Conservation (phyloP, 768 basidiomycete species). For the Tricholoma sp. region DNA sequence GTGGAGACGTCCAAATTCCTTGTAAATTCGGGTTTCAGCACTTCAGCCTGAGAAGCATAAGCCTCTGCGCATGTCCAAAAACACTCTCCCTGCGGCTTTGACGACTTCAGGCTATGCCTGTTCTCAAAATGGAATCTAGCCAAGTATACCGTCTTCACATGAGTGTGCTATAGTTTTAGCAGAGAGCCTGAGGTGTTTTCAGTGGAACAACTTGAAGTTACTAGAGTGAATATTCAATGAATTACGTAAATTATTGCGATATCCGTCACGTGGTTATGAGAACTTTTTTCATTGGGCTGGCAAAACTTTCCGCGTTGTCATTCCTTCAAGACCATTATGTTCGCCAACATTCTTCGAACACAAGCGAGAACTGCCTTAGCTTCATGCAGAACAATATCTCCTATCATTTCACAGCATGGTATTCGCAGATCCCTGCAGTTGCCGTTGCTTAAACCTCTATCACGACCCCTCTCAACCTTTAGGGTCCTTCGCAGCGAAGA, state of each 20-base stretch:
- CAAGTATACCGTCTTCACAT: no score
- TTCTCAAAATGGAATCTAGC: no score
- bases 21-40: no score
- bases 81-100: no score
- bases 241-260: background rate
- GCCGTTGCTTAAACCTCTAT: background rate
- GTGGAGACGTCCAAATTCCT: no score
- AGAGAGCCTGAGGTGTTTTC: no score
- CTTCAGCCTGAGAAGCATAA: no score
- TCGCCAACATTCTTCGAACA: slow-evolving; percentile 30
- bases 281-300: background rate
- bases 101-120: no score
- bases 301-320: background rate
- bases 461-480: slow-evolving; percentile 18
- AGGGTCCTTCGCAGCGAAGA: slow-evolving; percentile 1
- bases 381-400: slow-evolving; percentile 14
- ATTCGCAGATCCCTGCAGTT: background rate
- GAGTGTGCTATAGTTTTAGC: no score
- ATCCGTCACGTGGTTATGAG: background rate
- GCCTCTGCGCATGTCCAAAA: no score
- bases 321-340: slow-evolving; percentile 23
- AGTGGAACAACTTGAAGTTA: no score
- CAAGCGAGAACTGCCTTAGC: slow-evolving; percentile 30
- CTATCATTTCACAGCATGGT: background rate
- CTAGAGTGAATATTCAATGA: no score